Evolutionary conservation across 495 filamentous ascomycete genomes (phyloP).

Genomic region (Talaromyces liani): DNA sequence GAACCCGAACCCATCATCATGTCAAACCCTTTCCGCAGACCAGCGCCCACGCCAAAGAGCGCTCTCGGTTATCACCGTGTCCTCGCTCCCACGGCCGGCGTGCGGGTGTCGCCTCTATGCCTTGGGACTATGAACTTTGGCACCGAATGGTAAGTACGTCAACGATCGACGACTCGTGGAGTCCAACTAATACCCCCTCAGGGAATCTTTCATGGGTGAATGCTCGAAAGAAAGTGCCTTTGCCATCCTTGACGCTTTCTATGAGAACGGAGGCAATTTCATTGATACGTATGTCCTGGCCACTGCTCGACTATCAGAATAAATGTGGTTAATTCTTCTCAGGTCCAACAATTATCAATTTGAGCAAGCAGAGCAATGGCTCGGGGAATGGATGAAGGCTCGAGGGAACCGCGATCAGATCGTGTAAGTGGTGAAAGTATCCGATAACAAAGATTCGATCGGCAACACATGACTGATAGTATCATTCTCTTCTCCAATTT

Average conservation of each 20-base stretch:
- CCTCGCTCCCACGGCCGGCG: conserved; percentile 46
- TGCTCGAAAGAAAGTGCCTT: conserved; percentile 44
- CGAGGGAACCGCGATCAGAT: conserved; percentile 48
- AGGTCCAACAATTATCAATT: conserved; percentile 58
- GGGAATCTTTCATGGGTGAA: conserved; percentile 43
- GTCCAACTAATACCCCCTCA: background rate
- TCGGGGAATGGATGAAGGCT: conserved; percentile 70
- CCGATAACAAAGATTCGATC: background rate
- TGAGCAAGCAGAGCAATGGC: conserved; percentile 61
- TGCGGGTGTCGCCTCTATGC: conserved; percentile 52
- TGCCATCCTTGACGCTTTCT: conserved; percentile 60
- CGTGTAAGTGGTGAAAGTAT: conserved; percentile 25
- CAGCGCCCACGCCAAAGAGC: conserved; percentile 27
- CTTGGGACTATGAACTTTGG: conserved; percentile 59
- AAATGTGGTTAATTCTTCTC: background rate
- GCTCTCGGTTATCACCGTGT: conserved; percentile 47
- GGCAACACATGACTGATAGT: background rate
- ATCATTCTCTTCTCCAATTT: background rate
- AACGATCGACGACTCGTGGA: background rate
- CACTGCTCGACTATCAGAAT: background rate
- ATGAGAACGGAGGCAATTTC: conserved; percentile 65
- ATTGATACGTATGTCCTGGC: conserved; percentile 49
- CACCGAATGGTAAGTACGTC: background rate
- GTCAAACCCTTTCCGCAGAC: background rate
- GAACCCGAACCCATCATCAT: background rate